Conservation (phyloP, 2,329 filamentous ascomycete species). For the Botrytis cinerea region DNA sequence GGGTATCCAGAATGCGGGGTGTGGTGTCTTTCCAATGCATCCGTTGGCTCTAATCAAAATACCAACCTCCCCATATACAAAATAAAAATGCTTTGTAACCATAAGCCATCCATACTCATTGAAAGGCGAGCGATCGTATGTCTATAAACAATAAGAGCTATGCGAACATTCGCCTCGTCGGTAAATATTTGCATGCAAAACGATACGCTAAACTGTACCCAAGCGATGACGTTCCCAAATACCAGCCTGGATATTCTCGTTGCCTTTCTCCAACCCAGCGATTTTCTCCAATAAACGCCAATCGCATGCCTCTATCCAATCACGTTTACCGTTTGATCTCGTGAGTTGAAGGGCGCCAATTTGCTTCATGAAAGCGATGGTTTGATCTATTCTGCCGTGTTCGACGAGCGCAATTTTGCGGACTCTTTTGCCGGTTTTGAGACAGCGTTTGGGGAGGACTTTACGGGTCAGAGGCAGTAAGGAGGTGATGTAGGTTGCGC, state of each 20-base stretch:
- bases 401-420: slow-evolving; percentile 44
- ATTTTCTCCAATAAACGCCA: slow-evolving; percentile 47
- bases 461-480: slow-evolving; percentile 26
- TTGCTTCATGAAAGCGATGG: slow-evolving; percentile 38
- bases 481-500: slow-evolving; percentile 29
- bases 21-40: background rate
- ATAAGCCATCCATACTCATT: background rate
- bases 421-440: slow-evolving; percentile 29
- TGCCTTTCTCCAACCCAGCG: slow-evolving; percentile 45
- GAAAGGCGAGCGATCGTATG: no score
- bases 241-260: slow-evolving; percentile 37
- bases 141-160: background rate
- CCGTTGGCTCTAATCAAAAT: background rate
- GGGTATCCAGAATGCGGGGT: background rate
- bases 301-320: slow-evolving; percentile 44
- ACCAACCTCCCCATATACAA: background rate
- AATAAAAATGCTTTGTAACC: background rate
- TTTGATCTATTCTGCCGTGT: slow-evolving; percentile 37
- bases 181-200: background rate
- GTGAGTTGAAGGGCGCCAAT: slow-evolving; percentile 35
- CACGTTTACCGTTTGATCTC: slow-evolving; percentile 35
- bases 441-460: slow-evolving; percentile 28
- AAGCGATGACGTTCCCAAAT: slow-evolving; percentile 30
- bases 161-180: background rate
- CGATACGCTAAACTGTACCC: slow-evolving; percentile 14